phyloP scores from a whole-genome alignment of 495 filamentous ascomycete genomes.

The Neurospora discreta region DNA sequence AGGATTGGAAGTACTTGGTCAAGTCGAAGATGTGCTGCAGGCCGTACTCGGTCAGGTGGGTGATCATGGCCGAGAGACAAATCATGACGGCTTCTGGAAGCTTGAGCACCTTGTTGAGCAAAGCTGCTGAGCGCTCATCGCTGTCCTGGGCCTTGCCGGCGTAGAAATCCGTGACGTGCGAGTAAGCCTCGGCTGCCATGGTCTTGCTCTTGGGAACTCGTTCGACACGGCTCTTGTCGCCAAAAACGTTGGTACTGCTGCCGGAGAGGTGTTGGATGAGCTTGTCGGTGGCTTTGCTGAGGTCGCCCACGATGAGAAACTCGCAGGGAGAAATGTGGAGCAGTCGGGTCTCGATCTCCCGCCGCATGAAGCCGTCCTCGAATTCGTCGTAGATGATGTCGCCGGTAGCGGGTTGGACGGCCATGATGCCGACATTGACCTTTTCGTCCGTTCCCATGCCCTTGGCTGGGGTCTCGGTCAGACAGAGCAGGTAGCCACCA shows the following conservation, averaged over 20 bases:
- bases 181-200: conserved; percentile 71
- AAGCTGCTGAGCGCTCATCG: conserved; percentile 38
- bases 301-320: conserved; percentile 85
- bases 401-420: conserved; percentile 90
- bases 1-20: conserved; percentile 95
- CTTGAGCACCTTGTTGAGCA: conserved; percentile 78
- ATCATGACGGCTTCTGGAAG: conserved; percentile 79
- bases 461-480: conserved; percentile 80
- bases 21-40: conserved; percentile 94
- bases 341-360: conserved; percentile 87
- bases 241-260: conserved; percentile 81
- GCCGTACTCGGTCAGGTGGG: conserved; percentile 84
- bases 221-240: conserved; percentile 79
- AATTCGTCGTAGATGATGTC: conserved; percentile 96
- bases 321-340: conserved; percentile 95
- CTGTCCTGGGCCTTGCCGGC: conserved; percentile 66
- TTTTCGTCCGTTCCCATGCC: conserved; percentile 87
- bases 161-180: conserved; percentile 90
- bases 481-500: conserved; percentile 84
- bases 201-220: conserved; percentile 66
- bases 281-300: conserved; percentile 90
- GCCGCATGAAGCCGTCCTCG: conserved; percentile 96
- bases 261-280: conserved; percentile 82
- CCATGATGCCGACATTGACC: conserved; percentile 83
- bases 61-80: conserved; percentile 95